Conservation (phyloP, 1,139 yeast species). For the Blastobotrys indianensis region DNA sequence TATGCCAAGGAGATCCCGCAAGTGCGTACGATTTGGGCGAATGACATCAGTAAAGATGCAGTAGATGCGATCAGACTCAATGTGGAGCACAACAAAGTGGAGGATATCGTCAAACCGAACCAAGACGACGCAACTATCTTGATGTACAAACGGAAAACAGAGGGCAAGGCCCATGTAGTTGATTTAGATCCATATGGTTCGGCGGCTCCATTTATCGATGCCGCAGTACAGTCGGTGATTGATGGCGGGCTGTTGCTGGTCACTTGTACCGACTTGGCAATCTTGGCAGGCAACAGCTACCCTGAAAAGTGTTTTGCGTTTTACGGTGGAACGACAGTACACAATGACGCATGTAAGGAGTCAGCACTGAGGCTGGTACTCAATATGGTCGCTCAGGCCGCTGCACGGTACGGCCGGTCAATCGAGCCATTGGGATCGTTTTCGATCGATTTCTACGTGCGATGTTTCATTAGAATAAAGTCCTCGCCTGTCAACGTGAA, state of each 20-base stretch:
- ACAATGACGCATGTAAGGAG: constrained; percentile 85
- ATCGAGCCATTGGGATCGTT: constrained; percentile 82
- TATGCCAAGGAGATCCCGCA: constrained; percentile 86
- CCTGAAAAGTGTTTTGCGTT: constrained; percentile 95
- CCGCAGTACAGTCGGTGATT: constrained; percentile 73
- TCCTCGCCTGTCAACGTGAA: constrained; percentile 80
- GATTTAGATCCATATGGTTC: constrained; percentile 98
- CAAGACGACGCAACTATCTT: constrained; percentile 83
- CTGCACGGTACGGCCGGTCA: constrained; percentile 81
- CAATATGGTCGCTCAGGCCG: constrained; percentile 67
- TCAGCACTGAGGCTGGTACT: constrained; percentile 83
- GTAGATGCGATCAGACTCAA: constrained; percentile 76
- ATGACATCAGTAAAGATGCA: constrained; percentile 81
- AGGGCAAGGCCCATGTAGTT: constrained; percentile 54
- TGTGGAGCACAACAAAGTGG: constrained; percentile 57
- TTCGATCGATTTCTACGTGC: constrained; percentile 86
- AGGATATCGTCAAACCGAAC: constrained; percentile 52
- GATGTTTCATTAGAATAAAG: constrained; percentile 72
- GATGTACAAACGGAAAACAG: constrained; percentile 53
- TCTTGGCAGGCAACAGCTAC: constrained; percentile 89
- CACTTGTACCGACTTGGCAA: constrained; percentile 95
- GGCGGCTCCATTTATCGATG: constrained; percentile 89
- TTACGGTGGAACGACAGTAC: constrained; percentile 86
- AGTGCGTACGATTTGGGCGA: constrained; percentile 70
- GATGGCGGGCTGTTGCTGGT: constrained; percentile 82